These are phyloP conservation scores for Aspergillus ruber DNA, from an alignment of 2,329 filamentous ascomycete genomes.

Conservation along the genomic window DNA sequence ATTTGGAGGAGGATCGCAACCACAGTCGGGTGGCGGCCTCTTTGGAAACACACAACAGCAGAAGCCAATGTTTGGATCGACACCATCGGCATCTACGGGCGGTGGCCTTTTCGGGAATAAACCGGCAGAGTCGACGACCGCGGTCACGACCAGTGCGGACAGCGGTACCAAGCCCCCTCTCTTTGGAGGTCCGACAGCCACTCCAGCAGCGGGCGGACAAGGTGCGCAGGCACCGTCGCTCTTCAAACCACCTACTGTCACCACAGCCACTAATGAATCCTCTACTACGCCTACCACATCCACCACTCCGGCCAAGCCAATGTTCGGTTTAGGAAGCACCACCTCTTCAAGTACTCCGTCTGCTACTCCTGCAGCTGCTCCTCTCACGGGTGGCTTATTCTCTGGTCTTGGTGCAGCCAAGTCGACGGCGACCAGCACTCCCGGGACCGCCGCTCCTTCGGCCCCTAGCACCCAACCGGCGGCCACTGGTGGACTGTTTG, in stretches of 20 bases:
- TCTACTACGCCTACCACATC: slow-evolving; percentile 21
- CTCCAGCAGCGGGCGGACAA: slow-evolving; percentile 11
- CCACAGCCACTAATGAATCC: slow-evolving; percentile 14
- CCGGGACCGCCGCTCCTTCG: slow-evolving; percentile 22
- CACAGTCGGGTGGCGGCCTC: slow-evolving; percentile 23
- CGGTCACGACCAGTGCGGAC: slow-evolving; percentile 15
- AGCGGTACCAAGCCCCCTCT: slow-evolving; percentile 20
- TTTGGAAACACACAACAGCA: slow-evolving; percentile 24
- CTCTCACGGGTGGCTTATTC: slow-evolving; percentile 22
- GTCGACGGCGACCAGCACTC: slow-evolving; percentile 21
- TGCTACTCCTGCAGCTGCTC: slow-evolving; percentile 25
- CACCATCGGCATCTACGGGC: slow-evolving; percentile 12
- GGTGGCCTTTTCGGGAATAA: slow-evolving; percentile 25
- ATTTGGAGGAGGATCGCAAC: slow-evolving; percentile 17
- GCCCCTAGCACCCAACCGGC: slow-evolving; percentile 20
- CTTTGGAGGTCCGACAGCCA: slow-evolving; percentile 16
- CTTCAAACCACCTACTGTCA: slow-evolving; percentile 22
- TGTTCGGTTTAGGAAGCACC: slow-evolving; percentile 26
- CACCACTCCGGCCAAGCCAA: slow-evolving; percentile 28
- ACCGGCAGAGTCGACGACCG: slow-evolving; percentile 22
- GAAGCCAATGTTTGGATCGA: slow-evolving; percentile 23
- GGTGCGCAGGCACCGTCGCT: slow-evolving; percentile 20
- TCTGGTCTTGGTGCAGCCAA: slow-evolving; percentile 22
- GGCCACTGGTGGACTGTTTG: slow-evolving; percentile 16
- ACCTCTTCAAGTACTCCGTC: slow-evolving; percentile 26